A percentile compares a stretch with the other conserved stretches of the same genome.
Evolutionary conservation across 148 eudicot genomes (phyloP).

Genomic region (Rhododendron williamsianum): DNA sequence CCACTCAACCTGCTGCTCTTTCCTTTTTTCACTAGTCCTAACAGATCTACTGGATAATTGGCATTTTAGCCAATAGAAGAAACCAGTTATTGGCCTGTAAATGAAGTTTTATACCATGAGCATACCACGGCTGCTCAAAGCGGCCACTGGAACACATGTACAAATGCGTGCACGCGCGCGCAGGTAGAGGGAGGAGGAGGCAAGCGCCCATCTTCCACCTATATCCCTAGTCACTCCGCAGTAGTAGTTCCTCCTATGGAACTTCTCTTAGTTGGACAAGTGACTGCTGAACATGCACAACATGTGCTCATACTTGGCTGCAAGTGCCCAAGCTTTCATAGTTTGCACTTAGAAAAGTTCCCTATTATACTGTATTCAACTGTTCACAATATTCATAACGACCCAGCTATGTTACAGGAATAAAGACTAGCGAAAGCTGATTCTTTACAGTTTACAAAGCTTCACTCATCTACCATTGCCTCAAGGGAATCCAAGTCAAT

Average conservation of each 20-base stretch:
- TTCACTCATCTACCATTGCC: not conserved
- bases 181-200: not conserved
- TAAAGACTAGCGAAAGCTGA: not conserved
- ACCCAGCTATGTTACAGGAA: not conserved
- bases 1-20: not conserved
- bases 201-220: not conserved
- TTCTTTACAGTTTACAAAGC: not conserved
- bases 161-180: not conserved
- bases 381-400: not conserved
- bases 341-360: not conserved
- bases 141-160: not conserved
- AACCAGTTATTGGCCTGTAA: not conserved
- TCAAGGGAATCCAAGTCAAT: not conserved
- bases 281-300: not conserved
- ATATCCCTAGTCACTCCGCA: not conserved
- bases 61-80: not conserved
- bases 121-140: not conserved
- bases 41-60: not conserved
- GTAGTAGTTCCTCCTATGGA: not conserved
- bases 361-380: not conserved
- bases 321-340: not conserved
- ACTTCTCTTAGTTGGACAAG: not conserved
- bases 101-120: not conserved
- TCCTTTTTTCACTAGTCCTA: not conserved
- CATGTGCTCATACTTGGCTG: not conserved